Evolutionary conservation across 805 yeast species (phyloP).

Genomic region (Diddensiella santjacobensis): DNA sequence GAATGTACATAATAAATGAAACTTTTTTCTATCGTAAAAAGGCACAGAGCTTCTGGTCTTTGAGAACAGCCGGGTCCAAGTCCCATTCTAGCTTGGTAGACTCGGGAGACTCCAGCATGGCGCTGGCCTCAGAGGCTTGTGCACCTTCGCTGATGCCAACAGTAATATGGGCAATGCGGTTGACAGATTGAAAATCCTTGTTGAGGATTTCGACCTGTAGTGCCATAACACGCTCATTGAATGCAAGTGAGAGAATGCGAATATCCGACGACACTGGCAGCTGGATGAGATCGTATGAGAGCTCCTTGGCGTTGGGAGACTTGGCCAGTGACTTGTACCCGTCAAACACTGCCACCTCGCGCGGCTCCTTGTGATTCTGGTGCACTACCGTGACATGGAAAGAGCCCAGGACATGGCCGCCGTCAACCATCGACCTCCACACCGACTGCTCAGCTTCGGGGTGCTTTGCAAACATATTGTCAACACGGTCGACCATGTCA

Average conservation of each 20-base stretch:
- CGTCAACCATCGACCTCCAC: slow-evolving; percentile 15
- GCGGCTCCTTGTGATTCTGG: slow-evolving; percentile 5
- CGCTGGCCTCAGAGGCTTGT: slow-evolving; percentile 53
- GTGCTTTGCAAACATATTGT: slow-evolving; percentile 19
- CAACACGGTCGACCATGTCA: slow-evolving; percentile 20
- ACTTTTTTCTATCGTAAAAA: slow-evolving; percentile 8
- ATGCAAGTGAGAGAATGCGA: slow-evolving; percentile 42
- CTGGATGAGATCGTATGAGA: not conserved
- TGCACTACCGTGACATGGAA: slow-evolving; percentile 37
- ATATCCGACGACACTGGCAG: slow-evolving; percentile 34
- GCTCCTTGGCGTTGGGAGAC: not conserved
- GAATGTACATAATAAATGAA: not conserved
- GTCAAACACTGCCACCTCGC: not conserved
- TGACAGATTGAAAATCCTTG: slow-evolving; percentile 33
- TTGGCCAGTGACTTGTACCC: slow-evolving; percentile 3
- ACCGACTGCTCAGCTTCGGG: slow-evolving; percentile 8
- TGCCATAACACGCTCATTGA: slow-evolving; percentile 52
- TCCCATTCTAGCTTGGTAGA: slow-evolving; percentile 18
- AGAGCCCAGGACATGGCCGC: slow-evolving; percentile 16
- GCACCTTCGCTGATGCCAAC: slow-evolving; percentile 53
- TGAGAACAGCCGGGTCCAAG: slow-evolving; percentile 18
- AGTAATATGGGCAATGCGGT: slow-evolving; percentile 64
- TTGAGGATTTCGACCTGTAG: slow-evolving; percentile 42
- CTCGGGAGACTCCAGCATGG: slow-evolving; percentile 25
- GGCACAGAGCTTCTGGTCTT: slow-evolving; percentile 14